Percentiles rank a stretch among this genome's conserved stretches.
Conservation (phyloP, 306 rosid species). For the Vigna trinervia region DNA sequence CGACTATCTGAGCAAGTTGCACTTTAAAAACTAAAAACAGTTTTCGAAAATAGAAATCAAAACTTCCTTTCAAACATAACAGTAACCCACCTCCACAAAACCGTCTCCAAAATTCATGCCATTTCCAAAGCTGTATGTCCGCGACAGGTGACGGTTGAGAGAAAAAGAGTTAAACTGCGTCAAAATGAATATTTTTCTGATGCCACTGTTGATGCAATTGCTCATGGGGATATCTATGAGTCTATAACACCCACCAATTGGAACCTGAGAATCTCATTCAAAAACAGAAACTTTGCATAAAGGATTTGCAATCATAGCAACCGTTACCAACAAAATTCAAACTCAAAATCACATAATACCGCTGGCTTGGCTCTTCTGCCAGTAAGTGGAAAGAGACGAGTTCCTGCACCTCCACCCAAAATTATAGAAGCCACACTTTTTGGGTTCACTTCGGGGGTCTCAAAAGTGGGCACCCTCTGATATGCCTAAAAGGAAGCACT, state of each 20-base stretch:
- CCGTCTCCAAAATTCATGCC: slow-evolving; percentile 85
- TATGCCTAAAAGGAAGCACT: slow-evolving; percentile 50
- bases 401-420: slow-evolving; percentile 96
- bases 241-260: slow-evolving; percentile 92
- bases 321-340: background rate
- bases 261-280: slow-evolving; percentile 64
- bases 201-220: slow-evolving; percentile 92
- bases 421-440: slow-evolving; percentile 84
- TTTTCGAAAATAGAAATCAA: background rate
- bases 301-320: background rate
- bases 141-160: slow-evolving; percentile 89
- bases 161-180: slow-evolving; percentile 91
- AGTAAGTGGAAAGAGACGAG: slow-evolving; percentile 92
- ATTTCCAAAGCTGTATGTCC: slow-evolving; percentile 75
- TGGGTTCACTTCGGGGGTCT: slow-evolving; percentile 69
- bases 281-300: background rate
- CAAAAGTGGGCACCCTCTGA: slow-evolving; percentile 54
- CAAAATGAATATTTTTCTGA: slow-evolving; percentile 79
- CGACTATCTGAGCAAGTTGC: background rate
- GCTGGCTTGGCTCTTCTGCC: slow-evolving; percentile 93
- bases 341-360: slow-evolving; percentile 47
- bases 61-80: background rate
- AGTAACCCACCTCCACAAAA: slow-evolving; percentile 78
- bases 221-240: slow-evolving; percentile 96
- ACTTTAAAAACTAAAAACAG: background rate